Base-by-base conservation (phyloP, 768 basidiomycete genomes). In the Fomitopsis pulvina region DNA sequence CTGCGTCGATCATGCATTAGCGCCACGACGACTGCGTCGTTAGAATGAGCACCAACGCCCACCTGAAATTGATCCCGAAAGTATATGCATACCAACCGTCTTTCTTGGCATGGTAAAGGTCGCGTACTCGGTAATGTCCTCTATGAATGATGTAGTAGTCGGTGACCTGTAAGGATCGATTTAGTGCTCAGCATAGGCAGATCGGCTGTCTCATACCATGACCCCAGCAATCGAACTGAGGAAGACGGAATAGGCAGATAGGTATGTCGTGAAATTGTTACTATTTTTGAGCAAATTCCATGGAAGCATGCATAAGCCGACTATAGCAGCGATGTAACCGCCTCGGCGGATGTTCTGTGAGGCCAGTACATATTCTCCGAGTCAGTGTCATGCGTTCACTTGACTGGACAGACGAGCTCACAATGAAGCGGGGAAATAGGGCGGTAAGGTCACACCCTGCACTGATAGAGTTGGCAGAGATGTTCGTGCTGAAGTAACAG, bases 401-500 rank as follows among this genome's bases (percentile, higher is more conserved):
- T n/a, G n/a, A n/a, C n/a, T n/a, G n/a, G n/a, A n/a, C n/a, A n/a
- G n/a, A 29, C 12, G 45, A 21, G 69, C 76, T 26, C 56, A 81
- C 81, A 58, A 92, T 79, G 66, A 80, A 91, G 42, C 81, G 81
- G 48, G 90, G 89, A 56, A 80, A 72, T 26, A 91, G 74, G 2
- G 87, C 80, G 1, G 87, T 91, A 57, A 92, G 66, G 64, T 92
- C 88, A 60, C 87, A 89, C 12, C 90, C 87, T 3, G 89, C 87
- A 39, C 81, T 85, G 60, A 91, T 79, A 4, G 85, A 83, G 68
- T 92, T 91, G 26, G 87, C 88, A 9, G 86, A 84, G 58, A 87
- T 85, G 64, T 87, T 90, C 26, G 85, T 87, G 16, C 82, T 84
- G 55, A 50, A 47, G 47, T 52, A 48, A 40, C 48, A 24, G 49